Evolutionary conservation across 768 basidiomycete genomes (phyloP).

Genomic region (Calocybe gangraenosa): DNA sequence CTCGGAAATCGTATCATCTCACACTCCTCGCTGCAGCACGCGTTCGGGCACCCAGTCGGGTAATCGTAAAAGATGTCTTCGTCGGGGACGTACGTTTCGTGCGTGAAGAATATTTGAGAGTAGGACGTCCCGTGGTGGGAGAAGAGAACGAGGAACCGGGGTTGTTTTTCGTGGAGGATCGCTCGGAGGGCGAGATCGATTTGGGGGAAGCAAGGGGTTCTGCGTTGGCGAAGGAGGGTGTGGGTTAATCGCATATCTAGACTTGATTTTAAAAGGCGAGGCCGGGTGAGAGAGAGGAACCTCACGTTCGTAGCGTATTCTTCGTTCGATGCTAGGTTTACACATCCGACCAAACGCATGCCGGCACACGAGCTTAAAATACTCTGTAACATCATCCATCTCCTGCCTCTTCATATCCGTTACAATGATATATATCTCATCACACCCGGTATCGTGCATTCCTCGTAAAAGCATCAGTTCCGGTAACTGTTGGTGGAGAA

Average conservation of each 20-base stretch:
- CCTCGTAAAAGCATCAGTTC: conserved; percentile 77
- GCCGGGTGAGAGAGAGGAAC: conserved; percentile 11
- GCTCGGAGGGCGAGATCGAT: conserved; percentile 76
- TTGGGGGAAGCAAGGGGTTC: conserved; percentile 80
- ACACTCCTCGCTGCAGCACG: conserved; percentile 76
- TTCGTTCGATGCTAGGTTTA: conserved; percentile 63
- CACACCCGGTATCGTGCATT: conserved; percentile 78
- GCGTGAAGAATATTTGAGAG: conserved; percentile 78
- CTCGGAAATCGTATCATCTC: conserved; percentile 80
- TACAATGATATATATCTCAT: conserved; percentile 75
- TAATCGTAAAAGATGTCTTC: conserved; percentile 74
- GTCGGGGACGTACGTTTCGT: conserved; percentile 64
- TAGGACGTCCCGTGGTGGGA: conserved; percentile 79
- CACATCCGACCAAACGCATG: conserved; percentile 57
- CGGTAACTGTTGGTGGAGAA: conserved; percentile 45
- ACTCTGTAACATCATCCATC: conserved; percentile 77
- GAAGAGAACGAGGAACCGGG: conserved; percentile 74
- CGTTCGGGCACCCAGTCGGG: conserved; percentile 76
- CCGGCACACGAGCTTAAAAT: conserved; percentile 71
- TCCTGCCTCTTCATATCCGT: conserved; percentile 76
- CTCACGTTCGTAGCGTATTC: conserved; percentile 71
- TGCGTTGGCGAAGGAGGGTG: conserved; percentile 59
- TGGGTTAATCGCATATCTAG: conserved; percentile 66
- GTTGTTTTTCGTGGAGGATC: conserved; percentile 70
- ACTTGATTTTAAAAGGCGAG: not conserved